Base-by-base conservation (phyloP, 805 yeast species). In the Metschnikowia cubensis region DNA sequence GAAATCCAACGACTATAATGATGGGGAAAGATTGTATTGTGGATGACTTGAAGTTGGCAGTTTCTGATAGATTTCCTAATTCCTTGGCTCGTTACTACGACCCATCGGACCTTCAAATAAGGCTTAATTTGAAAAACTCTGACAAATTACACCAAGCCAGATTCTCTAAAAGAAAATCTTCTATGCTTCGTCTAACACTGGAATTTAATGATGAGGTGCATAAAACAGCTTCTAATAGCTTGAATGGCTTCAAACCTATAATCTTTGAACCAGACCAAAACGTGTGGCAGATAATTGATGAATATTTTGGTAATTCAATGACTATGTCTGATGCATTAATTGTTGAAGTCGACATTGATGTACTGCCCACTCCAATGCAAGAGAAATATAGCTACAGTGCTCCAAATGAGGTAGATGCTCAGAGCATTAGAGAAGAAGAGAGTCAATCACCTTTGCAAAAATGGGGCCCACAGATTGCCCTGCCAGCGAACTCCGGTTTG, bases 1-100 rank as follows among this genome's bases (percentile, higher is more conserved):
- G 81, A 1, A 75, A 74, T 15, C 87, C 97, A 2, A 88, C 96
- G 0, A 80, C 95, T 1, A 67, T 91, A 6, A 63, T 74, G 50
- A 85, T 87, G 17, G 72, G 74, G 15, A 81, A 81, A 31, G 62
- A 66, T 18, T 92, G 87, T 61, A 76, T 90, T 1, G 77, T 91
- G 4, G 98, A 91, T 65, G 96, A 92, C 65, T 71, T 91, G 58
- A 91, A 91, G 60, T 69, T 76, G 10, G 76, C 81, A 51, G 76
- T 91, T 1, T 66, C 83, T 35, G 69, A 69, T 41, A 87, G 84
- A 58, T 86, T 79, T 64, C 87, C 95, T 48, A 82, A 85, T 51
- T 77, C 88, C 2, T 61, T 85, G 49, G 87, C 83, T 3, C 64
- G 79, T 52, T 63, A 71, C 42, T 78, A 75, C 60, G 89, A 89